phyloP scores from a whole-genome alignment of 2,329 filamentous ascomycete species.

The Byssochlamys sp. region DNA sequence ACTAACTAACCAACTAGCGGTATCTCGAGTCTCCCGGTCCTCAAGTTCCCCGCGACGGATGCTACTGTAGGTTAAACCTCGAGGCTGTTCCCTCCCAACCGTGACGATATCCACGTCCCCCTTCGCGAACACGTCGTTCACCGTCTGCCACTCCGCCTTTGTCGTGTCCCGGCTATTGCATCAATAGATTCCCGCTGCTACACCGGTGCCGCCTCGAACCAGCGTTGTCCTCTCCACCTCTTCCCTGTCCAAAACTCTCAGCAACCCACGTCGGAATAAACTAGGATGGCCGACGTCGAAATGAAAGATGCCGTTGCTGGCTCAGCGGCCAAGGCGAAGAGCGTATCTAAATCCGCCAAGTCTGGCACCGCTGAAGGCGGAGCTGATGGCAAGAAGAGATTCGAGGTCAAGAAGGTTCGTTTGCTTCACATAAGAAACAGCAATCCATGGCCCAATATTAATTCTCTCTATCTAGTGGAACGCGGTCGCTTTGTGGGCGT shows the following conservation, averaged over 20 bases:
- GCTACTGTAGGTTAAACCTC: neutral
- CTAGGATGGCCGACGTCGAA: conserved; percentile 81
- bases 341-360: conserved; percentile 48
- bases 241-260: neutral
- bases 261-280: conserved; percentile 1
- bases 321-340: conserved; percentile 44
- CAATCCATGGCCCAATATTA: conserved; percentile 6
- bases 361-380: conserved; percentile 40
- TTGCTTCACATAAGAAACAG: neutral
- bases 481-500: conserved; percentile 93
- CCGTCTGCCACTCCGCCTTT: neutral
- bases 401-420: conserved; percentile 93
- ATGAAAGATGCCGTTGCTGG: conserved; percentile 75
- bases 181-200: neutral
- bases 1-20: conserved; percentile 4
- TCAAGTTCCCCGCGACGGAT: conserved; percentile 4
- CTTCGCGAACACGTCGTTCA: neutral
- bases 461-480: conserved; percentile 64
- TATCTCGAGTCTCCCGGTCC: neutral
- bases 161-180: neutral
- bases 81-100: neutral
- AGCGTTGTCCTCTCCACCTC: neutral
- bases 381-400: conserved; percentile 75
- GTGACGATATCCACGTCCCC: neutral
- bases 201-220: neutral